Conservation (phyloP, 2,329 filamentous ascomycete species). For the Myriosclerotinia duriaeana region DNA sequence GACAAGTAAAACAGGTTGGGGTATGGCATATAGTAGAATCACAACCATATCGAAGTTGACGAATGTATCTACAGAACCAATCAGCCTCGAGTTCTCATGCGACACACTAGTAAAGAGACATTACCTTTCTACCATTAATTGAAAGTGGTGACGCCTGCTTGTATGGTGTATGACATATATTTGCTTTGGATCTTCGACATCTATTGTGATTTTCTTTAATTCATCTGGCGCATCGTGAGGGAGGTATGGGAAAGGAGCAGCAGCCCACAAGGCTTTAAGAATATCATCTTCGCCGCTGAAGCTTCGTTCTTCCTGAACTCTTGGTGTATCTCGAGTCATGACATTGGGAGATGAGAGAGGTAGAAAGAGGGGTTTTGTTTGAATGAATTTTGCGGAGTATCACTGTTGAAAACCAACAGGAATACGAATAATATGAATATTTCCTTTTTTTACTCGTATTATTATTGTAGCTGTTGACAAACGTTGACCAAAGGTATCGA, state of each 20-base stretch:
- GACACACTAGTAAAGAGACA: not conserved
- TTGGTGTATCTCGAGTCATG: conserved; percentile 51
- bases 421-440: not conserved
- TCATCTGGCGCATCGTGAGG: conserved; percentile 60
- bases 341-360: conserved; percentile 40
- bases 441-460: not conserved
- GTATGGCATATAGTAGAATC: conserved; percentile 66
- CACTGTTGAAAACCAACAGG: conserved; percentile 5
- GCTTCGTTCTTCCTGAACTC: conserved; percentile 31
- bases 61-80: conserved; percentile 62
- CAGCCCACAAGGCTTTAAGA: conserved; percentile 60
- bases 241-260: conserved; percentile 58
- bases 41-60: conserved; percentile 81
- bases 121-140: conserved; percentile 64
- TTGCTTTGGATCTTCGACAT: conserved; percentile 60
- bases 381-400: not conserved
- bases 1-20: conserved; percentile 77
- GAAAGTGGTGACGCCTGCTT: conserved; percentile 61
- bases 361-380: not conserved
- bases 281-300: conserved; percentile 40
- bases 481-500: not conserved
- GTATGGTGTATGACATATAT: conserved; percentile 62
- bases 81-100: conserved; percentile 14
- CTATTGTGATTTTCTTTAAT: conserved; percentile 54
- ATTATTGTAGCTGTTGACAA: not conserved